Conservation (phyloP, 164 flowering plant genomes). For the Chimonanthus praecox region DNA sequence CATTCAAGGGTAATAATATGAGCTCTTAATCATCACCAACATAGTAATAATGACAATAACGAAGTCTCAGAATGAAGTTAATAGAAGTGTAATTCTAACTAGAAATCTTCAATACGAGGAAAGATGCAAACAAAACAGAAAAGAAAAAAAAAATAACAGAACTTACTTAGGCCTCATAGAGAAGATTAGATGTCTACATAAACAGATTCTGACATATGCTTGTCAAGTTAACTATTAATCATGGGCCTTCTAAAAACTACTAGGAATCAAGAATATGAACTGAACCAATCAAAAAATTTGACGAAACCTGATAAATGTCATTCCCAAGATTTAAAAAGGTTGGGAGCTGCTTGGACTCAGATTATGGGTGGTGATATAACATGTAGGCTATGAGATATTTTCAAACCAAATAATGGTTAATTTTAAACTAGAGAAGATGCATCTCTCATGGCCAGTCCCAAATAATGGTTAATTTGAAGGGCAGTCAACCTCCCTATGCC, state of each 20-base stretch:
- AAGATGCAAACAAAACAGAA: background rate
- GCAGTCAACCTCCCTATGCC: too few relatives aligned
- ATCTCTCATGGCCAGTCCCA: too few relatives aligned
- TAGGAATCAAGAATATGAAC: background rate
- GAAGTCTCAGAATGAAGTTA: conserved; percentile 18
- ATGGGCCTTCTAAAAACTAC: conserved; percentile 6
- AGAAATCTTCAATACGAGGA: background rate
- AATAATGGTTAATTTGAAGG: too few relatives aligned
- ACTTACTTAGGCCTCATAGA: conserved; percentile 16
- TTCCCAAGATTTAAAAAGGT: background rate
- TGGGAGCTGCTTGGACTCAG: conserved; percentile 10
- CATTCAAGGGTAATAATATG: too few relatives aligned
- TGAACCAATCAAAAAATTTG: background rate
- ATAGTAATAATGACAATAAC: background rate
- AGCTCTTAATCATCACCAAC: too few relatives aligned
- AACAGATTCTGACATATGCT: conserved; percentile 22
- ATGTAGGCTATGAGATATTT: too few relatives aligned
- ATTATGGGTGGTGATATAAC: conserved; percentile 23
- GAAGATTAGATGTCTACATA: conserved; percentile 19
- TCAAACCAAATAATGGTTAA: too few relatives aligned
- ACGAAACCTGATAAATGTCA: background rate
- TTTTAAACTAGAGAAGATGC: too few relatives aligned
- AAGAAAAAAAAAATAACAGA: background rate
- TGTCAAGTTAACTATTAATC: conserved; percentile 10
- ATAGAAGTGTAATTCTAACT: conserved; percentile 8